Evolutionary conservation across 306 rosid genomes (phyloP).

Genomic region (Pterocarpus macrocarpus): DNA sequence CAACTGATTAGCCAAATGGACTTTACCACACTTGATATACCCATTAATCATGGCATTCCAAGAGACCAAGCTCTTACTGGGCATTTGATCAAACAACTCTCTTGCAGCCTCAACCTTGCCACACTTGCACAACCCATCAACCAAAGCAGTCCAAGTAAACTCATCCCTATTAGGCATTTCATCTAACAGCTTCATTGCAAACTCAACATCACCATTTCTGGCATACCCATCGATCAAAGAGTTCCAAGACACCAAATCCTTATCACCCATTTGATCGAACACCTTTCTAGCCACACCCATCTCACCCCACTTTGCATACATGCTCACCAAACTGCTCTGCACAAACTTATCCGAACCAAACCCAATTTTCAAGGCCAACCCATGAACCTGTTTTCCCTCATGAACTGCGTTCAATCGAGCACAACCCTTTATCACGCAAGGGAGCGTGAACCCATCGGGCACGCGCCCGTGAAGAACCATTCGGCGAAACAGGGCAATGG

Average conservation of each 20-base stretch:
- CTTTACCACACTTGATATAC: conserved; percentile 60
- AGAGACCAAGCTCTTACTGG: conserved; percentile 56
- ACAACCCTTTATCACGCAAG: conserved; percentile 64
- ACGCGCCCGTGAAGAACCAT: conserved; percentile 49
- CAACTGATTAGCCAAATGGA: conserved; percentile 51
- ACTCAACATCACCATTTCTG: conserved; percentile 56
- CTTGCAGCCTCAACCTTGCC: conserved; percentile 62
- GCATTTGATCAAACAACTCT: conserved; percentile 63
- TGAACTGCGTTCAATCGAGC: conserved; percentile 55
- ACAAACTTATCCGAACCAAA: conserved; percentile 61
- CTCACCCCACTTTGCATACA: conserved; percentile 67
- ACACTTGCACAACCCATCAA: conserved; percentile 63
- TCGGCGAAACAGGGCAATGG: conserved; percentile 52
- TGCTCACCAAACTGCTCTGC: conserved; percentile 65
- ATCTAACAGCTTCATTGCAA: conserved; percentile 57
- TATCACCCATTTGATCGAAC: conserved; percentile 58
- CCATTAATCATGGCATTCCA: conserved; percentile 76
- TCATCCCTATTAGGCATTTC: conserved; percentile 61
- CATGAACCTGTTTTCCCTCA: conserved; percentile 71
- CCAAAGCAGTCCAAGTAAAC: conserved; percentile 64
- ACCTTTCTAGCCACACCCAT: conserved; percentile 58
- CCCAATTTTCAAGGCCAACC: conserved; percentile 60
- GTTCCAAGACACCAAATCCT: conserved; percentile 64
- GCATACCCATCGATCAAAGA: conserved; percentile 64
- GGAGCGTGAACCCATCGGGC: conserved; percentile 63